A percentile compares a stretch with the other conserved stretches of the same genome.
Evolutionary conservation across 331 rosid genomes (phyloP).

Genomic region (Telfairia occidentalis): DNA sequence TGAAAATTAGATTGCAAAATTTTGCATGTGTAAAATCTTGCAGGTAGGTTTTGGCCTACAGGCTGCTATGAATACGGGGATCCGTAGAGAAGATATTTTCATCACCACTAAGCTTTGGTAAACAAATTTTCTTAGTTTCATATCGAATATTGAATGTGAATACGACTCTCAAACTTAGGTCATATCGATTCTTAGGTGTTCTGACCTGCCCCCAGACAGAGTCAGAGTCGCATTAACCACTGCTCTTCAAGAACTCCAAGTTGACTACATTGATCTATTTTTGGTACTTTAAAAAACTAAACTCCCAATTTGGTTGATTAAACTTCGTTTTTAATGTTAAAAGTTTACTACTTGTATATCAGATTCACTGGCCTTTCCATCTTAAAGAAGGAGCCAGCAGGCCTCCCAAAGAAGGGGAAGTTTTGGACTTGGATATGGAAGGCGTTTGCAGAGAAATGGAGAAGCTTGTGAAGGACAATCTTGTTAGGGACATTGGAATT

Average conservation of each 20-base stretch:
- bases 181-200: not conserved
- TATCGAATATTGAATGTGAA: not conserved
- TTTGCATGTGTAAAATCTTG: conserved; percentile 1
- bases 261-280: not conserved
- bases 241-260: conserved; percentile 8
- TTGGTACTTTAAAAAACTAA: not conserved
- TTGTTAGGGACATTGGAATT: conserved; percentile 34
- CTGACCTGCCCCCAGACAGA: conserved; percentile 3
- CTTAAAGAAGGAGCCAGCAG: conserved; percentile 5
- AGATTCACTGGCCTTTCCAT: conserved; percentile 9
- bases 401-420: conserved; percentile 7
- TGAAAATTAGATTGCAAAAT: not conserved
- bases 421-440: not conserved
- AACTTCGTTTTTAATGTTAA: not conserved
- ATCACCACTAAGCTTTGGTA: conserved; percentile 7
- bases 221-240: conserved; percentile 1
- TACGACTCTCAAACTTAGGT: not conserved
- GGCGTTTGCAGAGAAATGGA: conserved; percentile 6
- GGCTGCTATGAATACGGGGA: not conserved
- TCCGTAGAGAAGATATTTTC: not conserved
- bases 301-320: not conserved
- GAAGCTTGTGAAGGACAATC: not conserved
- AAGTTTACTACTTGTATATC: not conserved
- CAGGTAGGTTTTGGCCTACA: conserved; percentile 6
- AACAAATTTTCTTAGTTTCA: not conserved